phyloP scores from a whole-genome alignment of 805 yeast species.

The Kazachstania kunashirensis region DNA sequence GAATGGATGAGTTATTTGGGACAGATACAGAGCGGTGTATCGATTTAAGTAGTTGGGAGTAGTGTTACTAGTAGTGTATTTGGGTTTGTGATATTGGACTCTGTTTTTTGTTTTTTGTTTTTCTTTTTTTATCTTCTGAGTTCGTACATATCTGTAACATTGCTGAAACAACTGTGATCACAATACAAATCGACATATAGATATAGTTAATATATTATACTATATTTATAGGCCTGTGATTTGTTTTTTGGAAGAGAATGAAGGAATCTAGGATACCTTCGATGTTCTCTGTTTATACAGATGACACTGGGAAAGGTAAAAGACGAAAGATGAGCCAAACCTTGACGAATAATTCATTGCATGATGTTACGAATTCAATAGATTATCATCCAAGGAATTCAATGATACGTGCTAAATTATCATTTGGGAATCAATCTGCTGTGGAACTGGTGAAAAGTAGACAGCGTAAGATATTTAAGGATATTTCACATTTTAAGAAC shows the following conservation, averaged over 20 bases:
- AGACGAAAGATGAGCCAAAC: not conserved
- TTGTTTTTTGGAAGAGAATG: not conserved
- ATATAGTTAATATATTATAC: no score
- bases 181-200: no score
- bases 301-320: not conserved
- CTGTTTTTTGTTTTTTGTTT: no score
- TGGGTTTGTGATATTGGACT: no score
- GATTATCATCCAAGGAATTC: not conserved
- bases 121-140: no score
- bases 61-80: no score
- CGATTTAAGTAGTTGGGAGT: no score
- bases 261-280: conserved; percentile 1
- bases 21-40: no score
- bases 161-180: conserved; percentile 2
- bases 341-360: conserved; percentile 3
- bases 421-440: conserved; percentile 26
- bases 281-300: not conserved
- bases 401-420: not conserved
- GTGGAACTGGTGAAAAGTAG: conserved; percentile 27
- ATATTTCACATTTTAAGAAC: conserved; percentile 21
- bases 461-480: conserved; percentile 25
- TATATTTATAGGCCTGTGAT: not conserved
- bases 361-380: conserved; percentile 7
- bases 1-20: no score
- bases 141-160: not conserved